Conservation (phyloP, 805 yeast species). For the Wickerhamiella sergipiensis region DNA sequence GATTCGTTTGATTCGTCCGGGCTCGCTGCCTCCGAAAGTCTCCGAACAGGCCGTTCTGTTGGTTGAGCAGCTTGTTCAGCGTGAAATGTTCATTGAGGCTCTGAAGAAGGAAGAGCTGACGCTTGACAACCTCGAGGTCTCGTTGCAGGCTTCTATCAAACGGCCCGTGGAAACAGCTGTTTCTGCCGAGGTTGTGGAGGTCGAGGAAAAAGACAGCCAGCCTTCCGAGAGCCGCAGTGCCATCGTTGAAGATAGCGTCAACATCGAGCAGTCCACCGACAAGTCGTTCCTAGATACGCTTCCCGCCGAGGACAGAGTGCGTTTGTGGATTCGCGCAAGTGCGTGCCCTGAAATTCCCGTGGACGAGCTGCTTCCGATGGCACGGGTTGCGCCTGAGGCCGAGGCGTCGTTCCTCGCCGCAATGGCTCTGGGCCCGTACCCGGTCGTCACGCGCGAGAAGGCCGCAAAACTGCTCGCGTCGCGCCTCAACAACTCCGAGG, state of each 20-base stretch:
- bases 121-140: constrained; percentile 42
- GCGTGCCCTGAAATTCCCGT: constrained; percentile 3
- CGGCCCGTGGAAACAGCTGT: constrained; percentile 9
- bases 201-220: not conserved
- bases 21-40: constrained; percentile 9
- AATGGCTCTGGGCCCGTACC: constrained; percentile 23
- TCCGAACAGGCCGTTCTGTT: constrained; percentile 7
- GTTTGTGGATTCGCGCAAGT: constrained; percentile 16
- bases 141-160: constrained; percentile 47
- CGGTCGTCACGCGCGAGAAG: constrained; percentile 24
- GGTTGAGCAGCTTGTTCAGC: constrained; percentile 7
- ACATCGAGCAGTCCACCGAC: constrained; percentile 12
- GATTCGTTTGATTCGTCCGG: not conserved
- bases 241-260: constrained; percentile 11
- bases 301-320: constrained; percentile 10
- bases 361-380: constrained; percentile 11
- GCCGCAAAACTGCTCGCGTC: constrained; percentile 19
- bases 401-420: constrained; percentile 25
- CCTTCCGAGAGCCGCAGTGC: not conserved
- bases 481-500: constrained; percentile 3
- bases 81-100: constrained; percentile 10
- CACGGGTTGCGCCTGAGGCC: constrained; percentile 14
- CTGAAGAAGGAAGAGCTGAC: constrained; percentile 3
- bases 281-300: constrained; percentile 10
- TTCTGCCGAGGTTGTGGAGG: not conserved